These are phyloP conservation scores for Apiospora aurea DNA, from an alignment of 2,329 filamentous ascomycete genomes.

Conservation along the genomic window DNA sequence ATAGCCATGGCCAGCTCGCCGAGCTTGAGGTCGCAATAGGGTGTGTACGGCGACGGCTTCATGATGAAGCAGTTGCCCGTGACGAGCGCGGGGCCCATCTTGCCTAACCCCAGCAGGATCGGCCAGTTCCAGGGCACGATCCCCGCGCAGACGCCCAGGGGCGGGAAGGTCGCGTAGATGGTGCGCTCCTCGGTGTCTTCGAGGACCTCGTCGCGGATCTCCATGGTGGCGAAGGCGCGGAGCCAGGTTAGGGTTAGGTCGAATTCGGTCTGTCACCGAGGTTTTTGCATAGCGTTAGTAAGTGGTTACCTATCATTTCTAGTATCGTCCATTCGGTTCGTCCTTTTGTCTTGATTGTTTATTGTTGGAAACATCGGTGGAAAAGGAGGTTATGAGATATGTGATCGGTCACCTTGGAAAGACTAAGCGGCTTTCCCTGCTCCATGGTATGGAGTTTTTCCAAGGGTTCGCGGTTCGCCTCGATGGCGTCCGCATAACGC, in stretches of 20 bases:
- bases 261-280: constrained; percentile 36
- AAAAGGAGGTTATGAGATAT: too few relatives aligned
- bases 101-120: constrained; percentile 57
- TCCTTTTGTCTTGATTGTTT: neutral
- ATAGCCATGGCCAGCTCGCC: constrained; percentile 63
- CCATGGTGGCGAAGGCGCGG: constrained; percentile 39
- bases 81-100: constrained; percentile 63
- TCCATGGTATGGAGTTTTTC: constrained; percentile 36
- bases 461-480: constrained; percentile 33
- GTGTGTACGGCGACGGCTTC: constrained; percentile 37
- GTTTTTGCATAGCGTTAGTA: too few relatives aligned
- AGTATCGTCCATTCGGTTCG: too few relatives aligned
- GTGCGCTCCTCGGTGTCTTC: constrained; percentile 46
- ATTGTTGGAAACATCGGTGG: too few relatives aligned
- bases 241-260: constrained; percentile 38
- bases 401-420: constrained; percentile 27
- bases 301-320: too few relatives aligned
- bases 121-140: constrained; percentile 67
- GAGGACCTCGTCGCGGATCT: constrained; percentile 47
- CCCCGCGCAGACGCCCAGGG: constrained; percentile 52
- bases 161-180: constrained; percentile 45
- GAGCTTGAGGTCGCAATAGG: constrained; percentile 65
- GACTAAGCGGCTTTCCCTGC: constrained; percentile 41
- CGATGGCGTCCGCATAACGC: constrained; percentile 38
- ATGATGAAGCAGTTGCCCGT: constrained; percentile 59